Conservation (phyloP, 1,139 yeast genomes). For the Suhomyces wounanorum region DNA sequence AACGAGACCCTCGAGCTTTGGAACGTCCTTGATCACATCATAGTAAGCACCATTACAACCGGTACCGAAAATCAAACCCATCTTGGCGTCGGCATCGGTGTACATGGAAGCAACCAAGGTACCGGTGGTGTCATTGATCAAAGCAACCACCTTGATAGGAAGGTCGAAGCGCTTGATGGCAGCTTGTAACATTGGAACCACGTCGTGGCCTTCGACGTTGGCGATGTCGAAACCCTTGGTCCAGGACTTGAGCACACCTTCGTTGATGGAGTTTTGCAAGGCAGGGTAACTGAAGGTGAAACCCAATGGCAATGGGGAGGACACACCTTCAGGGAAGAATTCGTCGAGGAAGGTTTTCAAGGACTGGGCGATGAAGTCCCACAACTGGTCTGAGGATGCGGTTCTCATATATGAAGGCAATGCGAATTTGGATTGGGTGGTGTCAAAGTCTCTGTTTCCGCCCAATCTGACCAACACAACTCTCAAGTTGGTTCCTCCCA, state of each 20-base stretch:
- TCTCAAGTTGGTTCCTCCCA: conserved; percentile 94
- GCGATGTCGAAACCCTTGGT: conserved; percentile 96
- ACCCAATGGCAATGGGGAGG: conserved; percentile 68
- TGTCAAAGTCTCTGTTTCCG: conserved; percentile 78
- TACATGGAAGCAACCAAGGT: conserved; percentile 95
- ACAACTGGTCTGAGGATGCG: conserved; percentile 73
- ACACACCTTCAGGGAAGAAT: conserved; percentile 63
- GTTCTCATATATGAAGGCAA: conserved; percentile 78
- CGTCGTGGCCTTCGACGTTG: conserved; percentile 93
- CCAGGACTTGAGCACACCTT: conserved; percentile 93
- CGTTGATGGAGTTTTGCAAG: conserved; percentile 77
- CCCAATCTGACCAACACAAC: conserved; percentile 81
- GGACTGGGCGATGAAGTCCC: conserved; percentile 84
- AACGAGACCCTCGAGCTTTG: conserved; percentile 76
- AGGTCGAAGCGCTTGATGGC: conserved; percentile 65
- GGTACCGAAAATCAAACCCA: conserved; percentile 97
- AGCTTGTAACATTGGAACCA: conserved; percentile 83
- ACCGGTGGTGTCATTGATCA: conserved; percentile 97
- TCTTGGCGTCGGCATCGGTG: conserved; percentile 82
- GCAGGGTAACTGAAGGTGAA: conserved; percentile 97
- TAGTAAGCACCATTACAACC: conserved; percentile 98
- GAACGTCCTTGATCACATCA: conserved; percentile 72
- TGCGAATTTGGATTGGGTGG: conserved; percentile 78
- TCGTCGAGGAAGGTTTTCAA: conserved; percentile 63
- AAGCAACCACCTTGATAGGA: conserved; percentile 85